phyloP scores from a whole-genome alignment of 257 asterid species.

The Solanum chaucha region DNA sequence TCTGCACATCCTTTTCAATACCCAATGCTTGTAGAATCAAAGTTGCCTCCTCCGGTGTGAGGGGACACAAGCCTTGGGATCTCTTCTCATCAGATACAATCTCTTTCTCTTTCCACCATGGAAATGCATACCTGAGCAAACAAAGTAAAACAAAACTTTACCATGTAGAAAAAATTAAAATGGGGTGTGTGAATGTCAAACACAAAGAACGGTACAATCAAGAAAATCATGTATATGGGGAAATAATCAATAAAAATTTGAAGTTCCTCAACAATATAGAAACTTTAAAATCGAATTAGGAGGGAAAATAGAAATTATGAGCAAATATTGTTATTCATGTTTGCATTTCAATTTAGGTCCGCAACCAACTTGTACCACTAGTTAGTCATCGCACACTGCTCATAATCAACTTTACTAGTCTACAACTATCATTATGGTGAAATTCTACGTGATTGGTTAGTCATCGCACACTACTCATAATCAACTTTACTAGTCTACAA shows the following conservation, averaged over 20 bases:
- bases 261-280: not conserved
- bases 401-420: not conserved
- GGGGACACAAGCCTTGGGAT: slow-evolving; percentile 79
- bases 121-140: slow-evolving; percentile 66
- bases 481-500: not conserved
- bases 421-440: not conserved
- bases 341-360: not conserved
- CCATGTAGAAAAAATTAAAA: not conserved
- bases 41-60: slow-evolving; percentile 84
- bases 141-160: not conserved
- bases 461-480: not conserved
- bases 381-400: not conserved
- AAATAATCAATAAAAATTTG: not conserved
- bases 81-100: slow-evolving; percentile 73
- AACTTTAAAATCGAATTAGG: not conserved
- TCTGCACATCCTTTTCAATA: slow-evolving; percentile 50
- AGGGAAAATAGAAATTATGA: not conserved
- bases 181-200: not conserved
- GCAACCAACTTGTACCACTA: not conserved
- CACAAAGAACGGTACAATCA: not conserved
- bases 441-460: not conserved
- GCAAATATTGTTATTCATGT: not conserved
- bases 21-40: slow-evolving; percentile 69
- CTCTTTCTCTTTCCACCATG: slow-evolving; percentile 96
- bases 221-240: not conserved